These are phyloP conservation scores for Castanea crenata DNA, from an alignment of 306 rosid species.

Conservation along the genomic window DNA sequence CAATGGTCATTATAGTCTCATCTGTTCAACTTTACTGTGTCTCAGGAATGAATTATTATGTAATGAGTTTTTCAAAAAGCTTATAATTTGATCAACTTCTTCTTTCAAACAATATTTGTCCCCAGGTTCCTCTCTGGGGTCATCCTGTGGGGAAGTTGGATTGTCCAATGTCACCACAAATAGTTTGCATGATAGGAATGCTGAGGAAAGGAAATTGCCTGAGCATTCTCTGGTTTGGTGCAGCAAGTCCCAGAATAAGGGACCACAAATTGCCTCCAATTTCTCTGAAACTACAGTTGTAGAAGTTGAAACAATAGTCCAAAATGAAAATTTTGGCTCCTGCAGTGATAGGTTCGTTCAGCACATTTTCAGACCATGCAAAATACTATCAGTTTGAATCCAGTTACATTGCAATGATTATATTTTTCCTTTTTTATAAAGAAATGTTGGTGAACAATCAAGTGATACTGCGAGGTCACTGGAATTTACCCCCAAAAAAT, in stretches of 20 bases:
- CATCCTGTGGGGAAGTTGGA: conserved; percentile 46
- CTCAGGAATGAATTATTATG: neutral
- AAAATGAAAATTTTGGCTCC: conserved; percentile 23
- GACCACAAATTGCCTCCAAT: conserved; percentile 41
- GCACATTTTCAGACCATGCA: neutral
- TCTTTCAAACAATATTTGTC: conserved; percentile 12
- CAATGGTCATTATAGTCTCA: neutral
- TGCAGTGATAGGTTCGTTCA: conserved; percentile 39
- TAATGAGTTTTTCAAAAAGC: neutral
- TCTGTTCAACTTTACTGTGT: neutral
- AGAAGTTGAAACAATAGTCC: conserved; percentile 35
- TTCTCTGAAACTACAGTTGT: conserved; percentile 27
- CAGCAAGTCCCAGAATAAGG: conserved; percentile 34
- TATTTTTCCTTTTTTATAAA: conserved; percentile 3
- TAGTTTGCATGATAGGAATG: conserved; percentile 34
- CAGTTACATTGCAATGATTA: conserved; percentile 3
- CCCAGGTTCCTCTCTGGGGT: conserved; percentile 42
- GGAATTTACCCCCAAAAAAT: conserved; percentile 31
- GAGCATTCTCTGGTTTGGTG: conserved; percentile 36
- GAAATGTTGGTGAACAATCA: conserved; percentile 31
- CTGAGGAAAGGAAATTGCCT: conserved; percentile 22
- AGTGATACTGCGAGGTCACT: conserved; percentile 22
- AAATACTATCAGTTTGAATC: conserved; percentile 10
- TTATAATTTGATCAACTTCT: conserved; percentile 5
- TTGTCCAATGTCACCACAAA: conserved; percentile 21